These are phyloP conservation scores for Hyparrhenia diplandra DNA, from an alignment of 176 grass and related monocot species.

Conservation along the genomic window DNA sequence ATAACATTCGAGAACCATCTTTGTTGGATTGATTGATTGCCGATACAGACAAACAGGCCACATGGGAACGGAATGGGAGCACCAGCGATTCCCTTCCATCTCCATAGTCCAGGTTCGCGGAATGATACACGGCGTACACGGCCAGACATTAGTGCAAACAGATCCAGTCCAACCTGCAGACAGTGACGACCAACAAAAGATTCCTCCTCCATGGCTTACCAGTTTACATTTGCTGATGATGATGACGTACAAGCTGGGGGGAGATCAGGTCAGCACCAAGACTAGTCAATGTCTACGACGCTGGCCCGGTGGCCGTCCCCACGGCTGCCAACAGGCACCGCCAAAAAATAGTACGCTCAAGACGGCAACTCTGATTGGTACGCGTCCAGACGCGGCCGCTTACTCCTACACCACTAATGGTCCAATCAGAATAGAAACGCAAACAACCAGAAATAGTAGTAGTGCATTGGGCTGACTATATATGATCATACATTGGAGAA, in stretches of 20 bases:
- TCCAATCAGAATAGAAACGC: not conserved
- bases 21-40: no score
- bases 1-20: no score
- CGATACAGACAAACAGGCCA: no score
- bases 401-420: not conserved
- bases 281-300: no score
- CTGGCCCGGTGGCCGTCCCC: no score
- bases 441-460: not conserved
- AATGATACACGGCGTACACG: not conserved
- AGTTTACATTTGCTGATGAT: constrained; percentile 21
- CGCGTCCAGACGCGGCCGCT: not conserved
- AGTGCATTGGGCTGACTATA: not conserved
- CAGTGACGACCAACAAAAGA: constrained; percentile 6
- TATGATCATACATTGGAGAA: no score
- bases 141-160: not conserved
- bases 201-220: not conserved
- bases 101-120: not conserved
- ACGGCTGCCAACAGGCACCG: no score
- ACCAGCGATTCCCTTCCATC: not conserved
- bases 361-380: not conserved
- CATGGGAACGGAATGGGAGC: no score
- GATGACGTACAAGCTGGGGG: not conserved
- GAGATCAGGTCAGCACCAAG: not conserved
- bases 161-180: not conserved
- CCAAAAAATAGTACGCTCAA: not conserved